Conservation (phyloP, 306 rosid species). For the Arachis stenosperma region DNA sequence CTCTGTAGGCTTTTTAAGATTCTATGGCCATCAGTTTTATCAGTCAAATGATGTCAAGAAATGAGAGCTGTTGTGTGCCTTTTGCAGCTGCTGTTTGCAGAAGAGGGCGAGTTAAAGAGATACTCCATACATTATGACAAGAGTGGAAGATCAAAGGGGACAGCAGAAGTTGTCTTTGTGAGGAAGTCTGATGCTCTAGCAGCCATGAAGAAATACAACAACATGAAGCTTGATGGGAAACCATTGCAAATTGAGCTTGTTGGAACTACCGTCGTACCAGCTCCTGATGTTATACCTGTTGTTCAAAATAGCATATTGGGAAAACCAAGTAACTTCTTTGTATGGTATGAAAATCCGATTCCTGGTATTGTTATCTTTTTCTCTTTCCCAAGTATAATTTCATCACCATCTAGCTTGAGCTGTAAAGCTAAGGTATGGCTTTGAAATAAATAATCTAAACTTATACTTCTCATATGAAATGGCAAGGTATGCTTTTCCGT, state of each 20-base stretch:
- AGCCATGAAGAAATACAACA: constrained; percentile 63
- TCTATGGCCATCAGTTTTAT: not conserved
- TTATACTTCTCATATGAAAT: constrained; percentile 23
- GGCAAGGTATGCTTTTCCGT: constrained; percentile 4
- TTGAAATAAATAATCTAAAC: not conserved
- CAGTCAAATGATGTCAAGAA: constrained; percentile 21
- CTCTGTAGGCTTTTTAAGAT: not conserved
- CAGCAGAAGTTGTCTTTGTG: constrained; percentile 62
- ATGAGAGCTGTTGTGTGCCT: constrained; percentile 6
- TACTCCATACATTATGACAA: constrained; percentile 59
- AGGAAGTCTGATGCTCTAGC: constrained; percentile 56
- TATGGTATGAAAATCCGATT: constrained; percentile 43
- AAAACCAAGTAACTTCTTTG: constrained; percentile 38
- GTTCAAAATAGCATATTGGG: constrained; percentile 31
- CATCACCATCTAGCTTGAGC: not conserved
- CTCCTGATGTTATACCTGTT: constrained; percentile 32
- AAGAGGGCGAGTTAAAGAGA: constrained; percentile 58
- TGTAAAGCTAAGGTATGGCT: constrained; percentile 1
- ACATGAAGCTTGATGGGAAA: constrained; percentile 64
- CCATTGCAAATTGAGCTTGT: constrained; percentile 64
- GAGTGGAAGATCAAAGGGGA: constrained; percentile 77
- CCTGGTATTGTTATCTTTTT: constrained; percentile 2
- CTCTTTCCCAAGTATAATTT: not conserved
- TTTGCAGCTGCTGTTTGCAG: constrained; percentile 63
- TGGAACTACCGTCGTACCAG: constrained; percentile 41